Conservation (phyloP, 176 grass and related monocot genomes). For the Carex littledalei region DNA sequence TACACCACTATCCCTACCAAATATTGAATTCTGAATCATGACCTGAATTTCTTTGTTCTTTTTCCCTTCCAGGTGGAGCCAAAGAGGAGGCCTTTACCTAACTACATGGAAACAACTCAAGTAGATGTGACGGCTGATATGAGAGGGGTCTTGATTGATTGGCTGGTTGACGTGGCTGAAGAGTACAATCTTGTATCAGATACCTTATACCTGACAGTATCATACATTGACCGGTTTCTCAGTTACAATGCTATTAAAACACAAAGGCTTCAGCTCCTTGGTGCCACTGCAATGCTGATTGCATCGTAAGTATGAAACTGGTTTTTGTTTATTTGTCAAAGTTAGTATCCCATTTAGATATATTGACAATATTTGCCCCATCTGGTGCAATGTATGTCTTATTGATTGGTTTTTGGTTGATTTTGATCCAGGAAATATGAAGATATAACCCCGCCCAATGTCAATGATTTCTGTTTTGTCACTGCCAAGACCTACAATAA, state of each 20-base stretch:
- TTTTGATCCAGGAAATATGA: slow-evolving; percentile 63
- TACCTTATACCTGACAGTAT: slow-evolving; percentile 63
- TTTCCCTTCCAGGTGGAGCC: slow-evolving; percentile 41
- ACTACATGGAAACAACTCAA: slow-evolving; percentile 66
- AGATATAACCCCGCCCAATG: slow-evolving; percentile 61
- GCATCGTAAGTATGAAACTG: slow-evolving; percentile 46
- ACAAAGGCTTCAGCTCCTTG: slow-evolving; percentile 67
- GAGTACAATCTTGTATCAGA: slow-evolving; percentile 83
- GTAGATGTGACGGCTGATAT: slow-evolving; percentile 54
- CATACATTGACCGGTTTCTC: slow-evolving; percentile 70
- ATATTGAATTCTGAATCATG: neutral
- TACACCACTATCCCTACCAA: too few relatives aligned
- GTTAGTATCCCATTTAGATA: neutral
- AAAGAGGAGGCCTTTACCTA: slow-evolving; percentile 33
- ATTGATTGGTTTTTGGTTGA: neutral
- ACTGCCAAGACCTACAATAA: slow-evolving; percentile 84
- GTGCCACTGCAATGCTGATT: slow-evolving; percentile 59
- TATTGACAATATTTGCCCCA: neutral
- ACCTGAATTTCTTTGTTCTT: neutral
- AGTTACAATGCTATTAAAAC: slow-evolving; percentile 38
- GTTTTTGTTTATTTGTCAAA: neutral
- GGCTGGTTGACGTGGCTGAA: slow-evolving; percentile 88
- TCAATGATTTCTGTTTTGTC: slow-evolving; percentile 80
- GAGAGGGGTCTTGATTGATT: slow-evolving; percentile 73
- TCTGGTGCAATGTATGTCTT: neutral